Base-by-base conservation (phyloP, 495 filamentous ascomycete species). In the Parathielavia hyrcaniae region DNA sequence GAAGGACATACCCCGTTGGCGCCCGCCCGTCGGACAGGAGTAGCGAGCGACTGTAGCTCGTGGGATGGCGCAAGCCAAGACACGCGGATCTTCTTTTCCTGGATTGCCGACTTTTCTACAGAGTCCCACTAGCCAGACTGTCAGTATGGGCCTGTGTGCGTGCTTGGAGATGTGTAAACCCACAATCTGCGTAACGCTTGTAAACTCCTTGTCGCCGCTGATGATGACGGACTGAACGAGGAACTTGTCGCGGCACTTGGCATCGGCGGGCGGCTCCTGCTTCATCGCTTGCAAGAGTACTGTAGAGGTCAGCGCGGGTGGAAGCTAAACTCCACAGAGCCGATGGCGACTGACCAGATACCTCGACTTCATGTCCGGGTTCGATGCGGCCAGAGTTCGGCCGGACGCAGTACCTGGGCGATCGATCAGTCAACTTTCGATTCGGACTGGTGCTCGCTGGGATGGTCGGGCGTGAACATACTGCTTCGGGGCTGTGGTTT, bases 401-500 rank as follows among this genome's bases (percentile, higher is more conserved):
- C 58, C 95, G 87, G 35, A 98, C 93, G 69, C 93, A 97, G 75
- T 98, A 98, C 75, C 92, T 97, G 62, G 44, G 30, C 4, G 60
- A 71, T 64, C 4, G 60, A 71, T 64, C 48, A 67, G 61, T 62
- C 50, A 57, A 48, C 36, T 22, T 34, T 9, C 7, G 44, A 14
- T 19, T 32, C 17, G 19, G 43, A 17, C 17, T 1, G 16, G 17
- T 3, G 26, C 22, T n/a, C 39, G 3, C 22, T 8, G 35, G 55
- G 46, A 45, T 41, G 38, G 50, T 54, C 40, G 20, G 30, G 20
- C 30, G 43, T 43, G 54, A 34, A 60, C 89, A 67, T 89, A 98
- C 92, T 97, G 92, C 74, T 98, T 97, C 7, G 95, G 93, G 30
- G 95, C 95, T 57, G 93, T 98, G 40, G 93, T 98, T 84, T 98